Evolutionary conservation across 371 early-diverging fungal genomes (phyloP).

Genomic region (Syncephalis plumigaleata): DNA sequence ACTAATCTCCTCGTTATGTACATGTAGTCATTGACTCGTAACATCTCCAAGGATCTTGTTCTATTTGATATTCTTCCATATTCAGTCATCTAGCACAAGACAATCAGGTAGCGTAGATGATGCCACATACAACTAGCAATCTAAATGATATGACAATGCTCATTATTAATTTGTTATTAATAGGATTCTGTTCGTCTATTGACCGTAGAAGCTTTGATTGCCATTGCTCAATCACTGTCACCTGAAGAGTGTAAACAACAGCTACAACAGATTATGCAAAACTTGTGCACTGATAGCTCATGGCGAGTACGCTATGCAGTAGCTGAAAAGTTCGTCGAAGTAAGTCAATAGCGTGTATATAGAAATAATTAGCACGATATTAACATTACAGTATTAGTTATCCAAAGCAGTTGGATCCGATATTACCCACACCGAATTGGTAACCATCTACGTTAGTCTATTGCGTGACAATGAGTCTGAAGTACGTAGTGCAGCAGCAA

Average conservation of each 20-base stretch:
- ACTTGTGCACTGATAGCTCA: slow-evolving; percentile 76
- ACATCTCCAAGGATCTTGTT: slow-evolving; percentile 51
- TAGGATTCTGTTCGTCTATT: slow-evolving; percentile 92
- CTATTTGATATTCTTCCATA: slow-evolving; percentile 56
- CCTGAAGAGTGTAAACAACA: slow-evolving; percentile 56
- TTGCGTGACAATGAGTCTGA: slow-evolving; percentile 93
- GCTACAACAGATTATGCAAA: slow-evolving; percentile 51
- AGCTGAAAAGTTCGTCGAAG: slow-evolving; percentile 88
- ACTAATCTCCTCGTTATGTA: not conserved
- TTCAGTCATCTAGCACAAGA: slow-evolving; percentile 67
- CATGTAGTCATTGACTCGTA: slow-evolving; percentile 35
- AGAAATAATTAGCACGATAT: too few relatives aligned
- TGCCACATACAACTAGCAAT: too few relatives aligned
- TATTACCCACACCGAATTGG: slow-evolving; percentile 55
- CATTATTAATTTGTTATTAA: not conserved
- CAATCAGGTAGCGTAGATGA: slow-evolving; percentile 39
- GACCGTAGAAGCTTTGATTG: slow-evolving; percentile 78
- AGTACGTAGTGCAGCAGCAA: slow-evolving; percentile 85
- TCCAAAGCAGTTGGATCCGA: slow-evolving; percentile 63
- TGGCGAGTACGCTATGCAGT: slow-evolving; percentile 98
- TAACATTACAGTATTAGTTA: slow-evolving; percentile 23
- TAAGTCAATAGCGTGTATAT: slow-evolving; percentile 10
- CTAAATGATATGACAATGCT: too few relatives aligned
- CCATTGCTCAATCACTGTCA: slow-evolving; percentile 68
- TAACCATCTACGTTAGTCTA: slow-evolving; percentile 52